phyloP scores from a whole-genome alignment of 306 rosid species.

The Cicer yamashitae region DNA sequence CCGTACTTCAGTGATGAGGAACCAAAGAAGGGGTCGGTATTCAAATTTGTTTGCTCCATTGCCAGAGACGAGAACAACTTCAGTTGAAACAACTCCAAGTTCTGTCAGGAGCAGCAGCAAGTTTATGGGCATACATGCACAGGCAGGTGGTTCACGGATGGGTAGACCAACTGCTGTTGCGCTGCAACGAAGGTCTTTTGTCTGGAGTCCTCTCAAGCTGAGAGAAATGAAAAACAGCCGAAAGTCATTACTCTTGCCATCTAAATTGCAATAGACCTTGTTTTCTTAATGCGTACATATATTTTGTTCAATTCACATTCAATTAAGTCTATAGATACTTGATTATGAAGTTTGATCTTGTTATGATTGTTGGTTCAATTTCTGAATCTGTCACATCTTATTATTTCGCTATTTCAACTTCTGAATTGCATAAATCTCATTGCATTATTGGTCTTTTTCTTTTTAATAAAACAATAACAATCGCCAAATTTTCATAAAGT shows the following conservation, averaged over 20 bases:
- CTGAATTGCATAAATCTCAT: conserved; percentile 11
- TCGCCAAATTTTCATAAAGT: background rate
- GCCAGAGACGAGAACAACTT: conserved; percentile 59
- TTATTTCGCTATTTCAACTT: background rate
- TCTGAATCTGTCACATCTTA: background rate
- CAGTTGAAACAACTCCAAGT: conserved; percentile 68
- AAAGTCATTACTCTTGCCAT: conserved; percentile 72
- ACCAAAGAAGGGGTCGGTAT: conserved; percentile 65
- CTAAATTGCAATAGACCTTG: conserved; percentile 55
- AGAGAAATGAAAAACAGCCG: conserved; percentile 62
- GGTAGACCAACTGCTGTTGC: conserved; percentile 62
- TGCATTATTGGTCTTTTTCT: background rate
- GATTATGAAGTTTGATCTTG: conserved; percentile 13
- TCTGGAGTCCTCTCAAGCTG: conserved; percentile 90
- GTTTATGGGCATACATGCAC: conserved; percentile 73
- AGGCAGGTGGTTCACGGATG: conserved; percentile 52
- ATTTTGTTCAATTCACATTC: conserved; percentile 1
- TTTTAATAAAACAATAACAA: background rate
- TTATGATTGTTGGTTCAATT: background rate
- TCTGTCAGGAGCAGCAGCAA: conserved; percentile 77
- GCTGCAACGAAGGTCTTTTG: conserved; percentile 62
- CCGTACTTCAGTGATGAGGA: conserved; percentile 58
- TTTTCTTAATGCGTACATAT: conserved; percentile 22
- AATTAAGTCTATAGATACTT: background rate
- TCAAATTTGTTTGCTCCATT: conserved; percentile 79